Conservation (phyloP, 1,284 basidiomycete genomes). For the Boletus mariae region DNA sequence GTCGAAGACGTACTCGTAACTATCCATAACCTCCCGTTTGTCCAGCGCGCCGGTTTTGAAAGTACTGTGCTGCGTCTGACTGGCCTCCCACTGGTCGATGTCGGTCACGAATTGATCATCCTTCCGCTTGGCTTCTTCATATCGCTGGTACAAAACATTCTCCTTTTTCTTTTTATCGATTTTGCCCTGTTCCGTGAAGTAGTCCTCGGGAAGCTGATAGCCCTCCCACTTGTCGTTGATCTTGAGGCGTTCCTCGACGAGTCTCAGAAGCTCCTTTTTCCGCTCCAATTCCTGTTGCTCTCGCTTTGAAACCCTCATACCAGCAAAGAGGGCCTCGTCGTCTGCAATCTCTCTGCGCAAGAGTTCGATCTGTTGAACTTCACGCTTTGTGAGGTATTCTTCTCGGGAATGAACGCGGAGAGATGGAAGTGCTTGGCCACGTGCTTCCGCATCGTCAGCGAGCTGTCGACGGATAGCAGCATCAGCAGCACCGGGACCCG, state of each 20-base stretch:
- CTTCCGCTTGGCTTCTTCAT: slow-evolving; percentile 87
- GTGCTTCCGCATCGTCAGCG: slow-evolving; percentile 81
- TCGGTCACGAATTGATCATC: slow-evolving; percentile 94
- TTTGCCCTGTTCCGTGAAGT: slow-evolving; percentile 98
- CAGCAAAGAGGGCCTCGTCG: slow-evolving; percentile 83
- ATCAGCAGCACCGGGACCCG: slow-evolving; percentile 71
- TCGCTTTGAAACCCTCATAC: slow-evolving; percentile 84
- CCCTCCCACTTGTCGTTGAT: slow-evolving; percentile 95
- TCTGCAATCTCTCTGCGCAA: slow-evolving; percentile 91
- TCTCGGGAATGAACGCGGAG: slow-evolving; percentile 85
- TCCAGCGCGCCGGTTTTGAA: slow-evolving; percentile 89
- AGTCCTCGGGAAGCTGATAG: slow-evolving; percentile 94
- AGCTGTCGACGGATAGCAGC: slow-evolving; percentile 77
- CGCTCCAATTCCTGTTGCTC: slow-evolving; percentile 81
- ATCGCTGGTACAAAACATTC: slow-evolving; percentile 89
- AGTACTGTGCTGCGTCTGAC: slow-evolving; percentile 86
- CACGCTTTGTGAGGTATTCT: slow-evolving; percentile 94
- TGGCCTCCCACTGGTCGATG: slow-evolving; percentile 93
- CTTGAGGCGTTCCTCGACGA: slow-evolving; percentile 91
- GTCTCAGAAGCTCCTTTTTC: slow-evolving; percentile 88
- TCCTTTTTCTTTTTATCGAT: slow-evolving; percentile 97
- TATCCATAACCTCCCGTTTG: slow-evolving; percentile 74
- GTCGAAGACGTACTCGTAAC: slow-evolving; percentile 98
- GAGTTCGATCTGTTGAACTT: slow-evolving; percentile 93
- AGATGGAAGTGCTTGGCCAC: slow-evolving; percentile 76